A percentile compares a stretch with the other conserved stretches of the same genome.
Evolutionary conservation across 257 asterid species (phyloP).

Genomic region (Salvia rosmarinus): DNA sequence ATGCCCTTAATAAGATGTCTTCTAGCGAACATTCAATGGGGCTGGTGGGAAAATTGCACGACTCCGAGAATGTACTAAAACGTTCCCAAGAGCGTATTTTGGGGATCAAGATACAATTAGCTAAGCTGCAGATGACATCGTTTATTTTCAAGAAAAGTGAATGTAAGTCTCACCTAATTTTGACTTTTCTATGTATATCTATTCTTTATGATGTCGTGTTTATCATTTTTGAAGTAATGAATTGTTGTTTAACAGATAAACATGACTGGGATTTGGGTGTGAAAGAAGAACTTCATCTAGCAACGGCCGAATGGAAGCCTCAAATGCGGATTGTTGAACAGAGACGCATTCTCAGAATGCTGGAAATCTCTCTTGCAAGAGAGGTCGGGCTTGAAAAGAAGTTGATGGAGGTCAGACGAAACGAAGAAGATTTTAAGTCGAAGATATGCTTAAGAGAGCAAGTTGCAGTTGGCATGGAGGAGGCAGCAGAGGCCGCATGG

Average conservation of each 20-base stretch:
- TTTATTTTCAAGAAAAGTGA: slow-evolving; percentile 58
- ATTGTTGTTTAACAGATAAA: slow-evolving; percentile 48
- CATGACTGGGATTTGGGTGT: slow-evolving; percentile 43
- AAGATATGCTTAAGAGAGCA: slow-evolving; percentile 68
- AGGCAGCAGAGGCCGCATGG: slow-evolving; percentile 90
- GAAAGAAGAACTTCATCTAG: slow-evolving; percentile 42
- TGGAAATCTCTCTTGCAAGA: slow-evolving; percentile 70
- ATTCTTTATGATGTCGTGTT: neutral
- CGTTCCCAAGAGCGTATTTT: slow-evolving; percentile 62
- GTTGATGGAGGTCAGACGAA: slow-evolving; percentile 57
- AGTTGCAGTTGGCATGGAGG: slow-evolving; percentile 83
- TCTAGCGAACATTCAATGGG: slow-evolving; percentile 42
- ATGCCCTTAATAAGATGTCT: slow-evolving; percentile 51
- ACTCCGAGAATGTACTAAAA: slow-evolving; percentile 58
- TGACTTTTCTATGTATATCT: too few relatives aligned
- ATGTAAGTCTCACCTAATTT: slow-evolving; percentile 49
- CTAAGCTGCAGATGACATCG: slow-evolving; percentile 86
- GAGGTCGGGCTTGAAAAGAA: slow-evolving; percentile 86
- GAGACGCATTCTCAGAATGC: slow-evolving; percentile 63
- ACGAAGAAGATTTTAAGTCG: slow-evolving; percentile 73
- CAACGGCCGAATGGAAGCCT: slow-evolving; percentile 47
- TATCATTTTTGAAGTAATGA: slow-evolving; percentile 4
- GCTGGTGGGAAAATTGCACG: slow-evolving; percentile 53
- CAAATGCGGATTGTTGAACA: slow-evolving; percentile 53
- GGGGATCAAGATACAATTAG: slow-evolving; percentile 73